A percentile compares a stretch with the other conserved stretches of the same genome.
phyloP scores from a whole-genome alignment of 1,284 basidiomycete genomes.

The Wallemia hederae region DNA sequence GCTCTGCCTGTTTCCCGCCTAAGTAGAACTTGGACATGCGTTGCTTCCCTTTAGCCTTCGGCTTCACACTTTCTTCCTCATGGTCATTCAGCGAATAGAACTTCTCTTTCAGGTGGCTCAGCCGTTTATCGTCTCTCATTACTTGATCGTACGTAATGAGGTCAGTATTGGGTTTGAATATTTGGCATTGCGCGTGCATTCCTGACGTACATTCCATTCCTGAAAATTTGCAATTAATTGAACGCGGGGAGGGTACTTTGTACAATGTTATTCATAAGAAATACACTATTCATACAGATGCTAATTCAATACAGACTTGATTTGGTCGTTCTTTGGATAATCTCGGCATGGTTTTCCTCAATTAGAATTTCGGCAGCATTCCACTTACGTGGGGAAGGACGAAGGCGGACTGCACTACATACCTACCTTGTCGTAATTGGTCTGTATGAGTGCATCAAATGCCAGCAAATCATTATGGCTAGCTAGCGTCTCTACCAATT shows the following conservation, averaged over 20 bases:
- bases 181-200: no score
- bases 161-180: no score
- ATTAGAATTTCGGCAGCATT: background rate
- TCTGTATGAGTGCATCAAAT: background rate
- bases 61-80: background rate
- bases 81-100: background rate
- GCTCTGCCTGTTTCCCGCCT: background rate
- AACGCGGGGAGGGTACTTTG: no score
- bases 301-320: no score
- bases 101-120: background rate
- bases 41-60: background rate
- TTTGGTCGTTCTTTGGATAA: no score
- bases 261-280: no score
- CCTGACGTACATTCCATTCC: no score
- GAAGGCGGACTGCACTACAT: background rate
- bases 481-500: background rate
- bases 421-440: background rate
- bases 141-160: no score
- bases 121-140: no score
- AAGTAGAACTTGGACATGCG: background rate
- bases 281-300: no score
- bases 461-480: background rate
- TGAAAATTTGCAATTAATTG: no score
- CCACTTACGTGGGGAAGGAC: background rate
- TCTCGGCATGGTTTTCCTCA: no score